Evolutionary conservation across 2,329 filamentous ascomycete genomes (phyloP).

Genomic region (Chaetoscypha palmicola): DNA sequence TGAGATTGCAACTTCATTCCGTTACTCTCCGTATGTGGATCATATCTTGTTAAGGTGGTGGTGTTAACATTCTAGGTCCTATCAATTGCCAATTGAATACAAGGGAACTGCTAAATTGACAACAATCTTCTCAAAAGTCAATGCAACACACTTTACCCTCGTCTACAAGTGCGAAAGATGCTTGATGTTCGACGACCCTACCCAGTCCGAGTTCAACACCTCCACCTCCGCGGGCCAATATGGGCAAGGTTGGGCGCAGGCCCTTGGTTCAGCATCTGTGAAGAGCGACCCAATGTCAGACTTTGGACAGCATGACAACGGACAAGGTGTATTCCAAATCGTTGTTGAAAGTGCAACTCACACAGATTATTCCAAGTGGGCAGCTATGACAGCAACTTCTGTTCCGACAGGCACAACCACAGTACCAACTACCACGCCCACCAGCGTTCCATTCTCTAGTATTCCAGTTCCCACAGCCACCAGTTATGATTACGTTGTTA

Average conservation of each 20-base stretch:
- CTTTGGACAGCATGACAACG: conserved; percentile 48
- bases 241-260: conserved; percentile 51
- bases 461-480: conserved; percentile 39
- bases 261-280: conserved; percentile 33
- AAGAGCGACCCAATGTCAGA: conserved; percentile 39
- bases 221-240: conserved; percentile 39
- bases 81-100: conserved; percentile 51
- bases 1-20: conserved; percentile 50
- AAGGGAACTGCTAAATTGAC: conserved; percentile 55
- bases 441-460: conserved; percentile 40
- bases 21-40: conserved; percentile 39
- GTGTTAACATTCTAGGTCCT: conserved; percentile 37
- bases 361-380: conserved; percentile 30
- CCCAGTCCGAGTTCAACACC: conserved; percentile 34
- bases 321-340: conserved; percentile 47
- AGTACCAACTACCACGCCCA: conserved; percentile 34
- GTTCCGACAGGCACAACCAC: conserved; percentile 26
- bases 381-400: conserved; percentile 24
- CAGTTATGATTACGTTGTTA: conserved; percentile 48
- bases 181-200: conserved; percentile 45
- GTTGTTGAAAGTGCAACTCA: conserved; percentile 38
- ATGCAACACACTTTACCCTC: conserved; percentile 50
- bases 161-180: conserved; percentile 60
- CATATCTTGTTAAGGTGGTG: not conserved
- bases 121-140: conserved; percentile 51